Evolutionary conservation across 257 asterid species (phyloP), one percentile per base, ranked within the genome.

Genomic region (Primulina tabacum): DNA sequence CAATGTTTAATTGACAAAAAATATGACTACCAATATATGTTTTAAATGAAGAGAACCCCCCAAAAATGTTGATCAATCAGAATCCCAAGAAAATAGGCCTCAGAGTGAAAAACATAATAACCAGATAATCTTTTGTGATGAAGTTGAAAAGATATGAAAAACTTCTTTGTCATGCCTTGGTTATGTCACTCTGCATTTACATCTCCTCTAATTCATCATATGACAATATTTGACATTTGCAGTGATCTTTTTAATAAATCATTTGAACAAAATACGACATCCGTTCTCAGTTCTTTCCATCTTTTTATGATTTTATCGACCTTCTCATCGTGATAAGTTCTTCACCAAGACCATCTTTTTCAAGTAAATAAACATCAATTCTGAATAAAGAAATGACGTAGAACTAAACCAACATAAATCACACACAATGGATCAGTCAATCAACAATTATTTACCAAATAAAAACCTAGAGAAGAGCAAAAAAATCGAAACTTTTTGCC

Each of bases 281-380:
- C 6, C 6, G 26, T 24, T 24, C 1, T 24, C 26, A 24, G 26
- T 5, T 26, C 7, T 60, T 16, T 67, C 60, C 77, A 67, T 60
- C 57, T 53, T 24, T 24, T 24, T 24, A 24, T 24, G 26, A 24
- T 37, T 6, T 6, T 10, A 33, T 34, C 37, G 62, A 2, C 47
- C 20, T 9, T 32, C 1, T 26, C 60, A 20, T 3, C 12, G 64
- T n/a, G 16, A 38, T 12, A 68, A 73, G 35, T 64, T 68, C 47
- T 35, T 56, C 60, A 61, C 57, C 63, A 62, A 40, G 21, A 57
- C 40, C 64, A 67, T 37, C 18, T 8, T 8, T 21, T 16, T 32
- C 8, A 57, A 33, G 16, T 4, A 4, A 14, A 78, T 29, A 77
- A 64, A 11, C 83, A 69, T 34, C n/a, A 21, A 12, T 38, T 37